Conservation (phyloP, 352 stramenopile species). For the Globisporangium spiculum region DNA sequence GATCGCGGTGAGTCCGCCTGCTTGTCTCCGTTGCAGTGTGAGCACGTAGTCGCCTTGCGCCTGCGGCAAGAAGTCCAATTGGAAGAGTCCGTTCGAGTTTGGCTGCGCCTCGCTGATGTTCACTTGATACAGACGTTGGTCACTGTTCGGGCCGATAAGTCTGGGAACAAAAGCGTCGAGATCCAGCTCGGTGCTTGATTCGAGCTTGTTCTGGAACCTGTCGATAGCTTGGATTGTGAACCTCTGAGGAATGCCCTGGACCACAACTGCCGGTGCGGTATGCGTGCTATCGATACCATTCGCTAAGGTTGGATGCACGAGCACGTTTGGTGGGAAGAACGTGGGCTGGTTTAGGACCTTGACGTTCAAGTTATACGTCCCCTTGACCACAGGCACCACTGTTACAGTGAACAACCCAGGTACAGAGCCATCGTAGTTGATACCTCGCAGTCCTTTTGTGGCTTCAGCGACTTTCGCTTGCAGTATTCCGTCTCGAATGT, state of each 20-base stretch:
- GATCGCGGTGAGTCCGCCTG: constrained; percentile 87
- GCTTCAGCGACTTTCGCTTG: constrained; percentile 43
- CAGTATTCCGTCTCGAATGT: constrained; percentile 52
- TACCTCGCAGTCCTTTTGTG: constrained; percentile 63
- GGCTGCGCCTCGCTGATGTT: constrained; percentile 46
- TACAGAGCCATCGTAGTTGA: constrained; percentile 62
- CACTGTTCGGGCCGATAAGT: constrained; percentile 38
- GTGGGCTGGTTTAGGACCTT: constrained; percentile 43
- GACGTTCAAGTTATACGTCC: constrained; percentile 58
- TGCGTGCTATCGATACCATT: constrained; percentile 70
- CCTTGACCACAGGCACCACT: constrained; percentile 81
- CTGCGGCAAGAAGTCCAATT: constrained; percentile 72
- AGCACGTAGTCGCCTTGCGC: constrained; percentile 82
- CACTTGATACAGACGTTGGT: constrained; percentile 33
- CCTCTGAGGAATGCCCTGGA: constrained; percentile 60
- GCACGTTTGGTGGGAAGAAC: constrained; percentile 71
- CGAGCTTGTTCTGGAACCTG: constrained; percentile 89
- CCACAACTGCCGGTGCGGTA: constrained; percentile 74
- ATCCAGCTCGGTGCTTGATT: constrained; percentile 66
- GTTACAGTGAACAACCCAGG: constrained; percentile 79
- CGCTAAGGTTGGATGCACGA: constrained; percentile 77
- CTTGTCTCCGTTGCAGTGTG: constrained; percentile 65
- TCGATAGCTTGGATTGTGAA: constrained; percentile 91
- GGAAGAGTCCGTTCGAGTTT: constrained; percentile 89
- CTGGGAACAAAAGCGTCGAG: constrained; percentile 51